These are phyloP conservation scores for Schizochytrium sp. DNA, from an alignment of 108 stramenopile species.

Conservation along the genomic window DNA sequence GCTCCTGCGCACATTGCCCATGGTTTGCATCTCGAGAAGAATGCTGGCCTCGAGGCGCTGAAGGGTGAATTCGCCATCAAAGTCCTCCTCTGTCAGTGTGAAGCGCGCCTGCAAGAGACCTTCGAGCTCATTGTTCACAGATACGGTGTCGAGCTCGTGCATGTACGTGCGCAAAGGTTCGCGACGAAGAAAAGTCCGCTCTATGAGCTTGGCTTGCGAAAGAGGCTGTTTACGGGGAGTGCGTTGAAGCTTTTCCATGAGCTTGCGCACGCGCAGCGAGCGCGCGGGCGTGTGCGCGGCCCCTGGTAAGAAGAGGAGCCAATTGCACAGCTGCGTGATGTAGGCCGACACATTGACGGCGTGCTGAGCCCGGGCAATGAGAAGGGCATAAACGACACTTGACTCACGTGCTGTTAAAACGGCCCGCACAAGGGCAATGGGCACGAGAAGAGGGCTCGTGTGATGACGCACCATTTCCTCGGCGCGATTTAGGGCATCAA, in stretches of 20 bases:
- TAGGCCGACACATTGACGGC: background rate
- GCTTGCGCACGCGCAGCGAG: background rate
- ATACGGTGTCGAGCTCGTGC: background rate
- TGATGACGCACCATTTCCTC: conserved; percentile 16
- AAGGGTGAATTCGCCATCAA: background rate
- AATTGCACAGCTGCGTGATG: background rate
- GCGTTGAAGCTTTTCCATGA: background rate
- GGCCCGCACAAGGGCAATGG: background rate
- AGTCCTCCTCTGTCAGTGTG: background rate
- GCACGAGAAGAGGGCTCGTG: background rate
- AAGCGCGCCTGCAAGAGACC: background rate
- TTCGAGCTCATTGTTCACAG: background rate
- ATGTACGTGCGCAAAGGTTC: background rate
- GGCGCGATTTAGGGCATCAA: background rate
- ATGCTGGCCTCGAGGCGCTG: background rate
- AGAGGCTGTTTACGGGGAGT: background rate
- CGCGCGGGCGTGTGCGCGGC: background rate
- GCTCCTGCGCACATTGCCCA: background rate
- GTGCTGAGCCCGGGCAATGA: background rate
- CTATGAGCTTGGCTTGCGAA: background rate
- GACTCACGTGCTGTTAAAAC: background rate
- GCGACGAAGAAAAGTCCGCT: background rate
- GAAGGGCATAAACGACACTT: background rate
- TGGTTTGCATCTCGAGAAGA: background rate
- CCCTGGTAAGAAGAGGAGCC: background rate